Evolutionary conservation across 1,284 basidiomycete species (phyloP), one percentile per base, ranked within the genome.

Genomic region (Ustilago vetiveriae): DNA sequence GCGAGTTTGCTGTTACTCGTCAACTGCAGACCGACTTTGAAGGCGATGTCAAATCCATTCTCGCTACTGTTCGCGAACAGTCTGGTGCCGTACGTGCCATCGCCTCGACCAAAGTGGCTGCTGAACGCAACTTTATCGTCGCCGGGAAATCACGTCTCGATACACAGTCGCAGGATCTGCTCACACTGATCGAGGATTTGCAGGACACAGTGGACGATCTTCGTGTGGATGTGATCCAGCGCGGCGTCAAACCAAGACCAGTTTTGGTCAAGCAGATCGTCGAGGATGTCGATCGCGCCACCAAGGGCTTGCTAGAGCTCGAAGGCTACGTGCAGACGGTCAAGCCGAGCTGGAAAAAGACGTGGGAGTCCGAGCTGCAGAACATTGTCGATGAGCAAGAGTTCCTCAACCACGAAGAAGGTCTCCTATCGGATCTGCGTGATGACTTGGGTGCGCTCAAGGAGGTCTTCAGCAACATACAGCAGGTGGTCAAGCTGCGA

Each of bases 311-410:
- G 33, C 86, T 89, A 58, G 89, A 88, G 69, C 85, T 98, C 48
- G 88, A 89, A 72, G 88, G 90, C 67, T 92, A 95, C 81, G 90
- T 98, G 72, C 88, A 89, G 72, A 90, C 91, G 4, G 88, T 96
- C 75, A 94, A 92, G 79, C 94, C 95, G 44, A 92, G 92, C 86
- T 98, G 95, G 95, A 93, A 95, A 85, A 93, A 95, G 86, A 97
- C 94, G 22, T 98, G 95, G 95, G 92, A 92, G 75, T 88, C 91
- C 76, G 95, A 98, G 84, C 83, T 98, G 81, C 91, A 93, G 84
- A 92, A 93, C 72, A 94, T 98, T 60, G 91, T 98, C 40, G 94
- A 97, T 82, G 95, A 98, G 83, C 95, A 98, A 82, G 91, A 94
- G 74, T 91, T 96, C 84, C 85, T 98, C 50, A 89, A 81, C 52